A percentile compares a stretch with the other conserved stretches of the same genome.
These are phyloP conservation scores for Fraxinus sp. DNA, from an alignment of 305 asterid genomes.

Conservation along the genomic window DNA sequence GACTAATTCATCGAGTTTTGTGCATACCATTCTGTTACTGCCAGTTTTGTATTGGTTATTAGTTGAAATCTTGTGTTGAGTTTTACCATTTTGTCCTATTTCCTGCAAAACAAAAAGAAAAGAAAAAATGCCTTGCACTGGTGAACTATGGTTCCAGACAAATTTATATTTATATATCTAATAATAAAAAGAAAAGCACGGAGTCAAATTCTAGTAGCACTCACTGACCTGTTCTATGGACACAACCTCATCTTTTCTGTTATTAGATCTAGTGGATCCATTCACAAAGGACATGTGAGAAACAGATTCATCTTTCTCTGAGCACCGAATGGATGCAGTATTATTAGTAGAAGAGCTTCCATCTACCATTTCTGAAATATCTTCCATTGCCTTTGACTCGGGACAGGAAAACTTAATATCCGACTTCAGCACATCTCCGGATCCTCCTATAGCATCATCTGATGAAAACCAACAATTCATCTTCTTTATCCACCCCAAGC, in stretches of 20 bases:
- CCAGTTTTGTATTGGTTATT: constrained; percentile 27
- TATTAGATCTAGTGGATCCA: constrained; percentile 32
- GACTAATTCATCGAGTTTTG: background rate
- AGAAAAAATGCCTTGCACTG: constrained; percentile 9
- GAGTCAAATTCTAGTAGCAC: background rate
- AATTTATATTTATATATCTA: background rate
- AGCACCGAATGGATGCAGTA: constrained; percentile 37
- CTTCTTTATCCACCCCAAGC: constrained; percentile 57
- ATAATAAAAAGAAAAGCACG: constrained; percentile 16
- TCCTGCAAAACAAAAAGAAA: constrained; percentile 32
- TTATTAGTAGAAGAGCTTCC: constrained; percentile 36
- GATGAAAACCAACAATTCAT: constrained; percentile 72
- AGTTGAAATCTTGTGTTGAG: constrained; percentile 28
- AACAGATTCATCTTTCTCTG: constrained; percentile 37
- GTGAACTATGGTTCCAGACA: constrained; percentile 11
- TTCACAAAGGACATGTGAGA: constrained; percentile 38
- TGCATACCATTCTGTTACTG: constrained; percentile 34
- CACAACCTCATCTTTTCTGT: constrained; percentile 36
- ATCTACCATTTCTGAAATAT: constrained; percentile 30
- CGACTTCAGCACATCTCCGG: constrained; percentile 40
- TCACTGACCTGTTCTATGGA: constrained; percentile 42
- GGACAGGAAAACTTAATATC: constrained; percentile 52
- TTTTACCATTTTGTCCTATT: constrained; percentile 22
- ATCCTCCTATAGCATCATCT: constrained; percentile 51
- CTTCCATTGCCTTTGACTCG: constrained; percentile 36